Conservation (phyloP, 352 stramenopile genomes). For the Phytophthora colocasiae region DNA sequence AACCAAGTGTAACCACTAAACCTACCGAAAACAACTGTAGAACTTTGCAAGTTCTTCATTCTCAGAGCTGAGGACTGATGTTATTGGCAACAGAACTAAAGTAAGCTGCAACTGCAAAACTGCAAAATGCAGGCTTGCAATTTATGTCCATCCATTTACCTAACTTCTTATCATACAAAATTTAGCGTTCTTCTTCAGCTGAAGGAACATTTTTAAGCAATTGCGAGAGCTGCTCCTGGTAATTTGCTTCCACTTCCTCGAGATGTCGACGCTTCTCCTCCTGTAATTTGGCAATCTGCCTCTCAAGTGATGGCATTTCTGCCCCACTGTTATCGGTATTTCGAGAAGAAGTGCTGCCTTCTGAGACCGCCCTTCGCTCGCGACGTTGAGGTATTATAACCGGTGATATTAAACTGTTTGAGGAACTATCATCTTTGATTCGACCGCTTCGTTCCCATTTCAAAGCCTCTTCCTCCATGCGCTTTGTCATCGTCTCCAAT, state of each 20-base stretch:
- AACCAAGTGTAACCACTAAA: too few species aligned
- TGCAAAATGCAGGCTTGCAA: too few species aligned
- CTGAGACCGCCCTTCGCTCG: constrained; percentile 20
- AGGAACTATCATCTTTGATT: neutral
- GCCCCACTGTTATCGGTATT: constrained; percentile 29
- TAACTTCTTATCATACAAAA: too few species aligned
- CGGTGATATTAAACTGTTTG: constrained; percentile 16
- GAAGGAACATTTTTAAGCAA: neutral
- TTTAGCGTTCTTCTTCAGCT: constrained; percentile 1
- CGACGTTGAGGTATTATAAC: constrained; percentile 3
- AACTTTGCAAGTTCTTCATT: too few species aligned
- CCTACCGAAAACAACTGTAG: too few species aligned
- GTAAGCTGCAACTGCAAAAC: too few species aligned
- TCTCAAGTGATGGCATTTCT: constrained; percentile 30
- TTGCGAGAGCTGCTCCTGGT: constrained; percentile 42
- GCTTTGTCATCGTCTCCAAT: constrained; percentile 39
- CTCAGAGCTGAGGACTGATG: too few species aligned
- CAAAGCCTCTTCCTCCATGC: constrained; percentile 34
- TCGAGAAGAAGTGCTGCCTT: constrained; percentile 41
- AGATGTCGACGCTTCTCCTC: constrained; percentile 39
- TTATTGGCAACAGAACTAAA: too few species aligned
- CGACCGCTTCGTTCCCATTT: constrained; percentile 33
- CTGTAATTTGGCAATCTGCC: constrained; percentile 45
- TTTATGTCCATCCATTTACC: too few species aligned
- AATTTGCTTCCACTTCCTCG: constrained; percentile 47